phyloP scores from a whole-genome alignment of 352 stramenopile genomes.

The Globisporangium cederbergense region DNA sequence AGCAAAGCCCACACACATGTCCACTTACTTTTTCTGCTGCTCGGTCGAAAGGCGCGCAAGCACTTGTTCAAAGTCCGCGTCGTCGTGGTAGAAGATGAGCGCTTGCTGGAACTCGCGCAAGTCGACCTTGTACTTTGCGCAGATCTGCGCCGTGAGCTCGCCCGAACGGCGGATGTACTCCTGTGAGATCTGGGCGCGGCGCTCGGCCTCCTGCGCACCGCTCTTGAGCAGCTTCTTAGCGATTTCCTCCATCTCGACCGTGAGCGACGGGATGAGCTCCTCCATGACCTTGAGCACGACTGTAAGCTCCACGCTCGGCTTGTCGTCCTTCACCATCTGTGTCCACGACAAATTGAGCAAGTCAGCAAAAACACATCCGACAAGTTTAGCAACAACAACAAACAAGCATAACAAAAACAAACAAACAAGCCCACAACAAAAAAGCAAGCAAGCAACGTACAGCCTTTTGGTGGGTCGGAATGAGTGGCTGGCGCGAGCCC shows the following conservation, averaged over 20 bases:
- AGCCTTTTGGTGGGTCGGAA: constrained; percentile 43
- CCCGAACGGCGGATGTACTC: constrained; percentile 68
- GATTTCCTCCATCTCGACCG: constrained; percentile 71
- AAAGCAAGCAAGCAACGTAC: constrained; percentile 13
- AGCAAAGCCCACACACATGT: neutral
- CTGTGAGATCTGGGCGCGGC: constrained; percentile 52
- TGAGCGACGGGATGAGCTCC: constrained; percentile 66
- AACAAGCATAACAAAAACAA: neutral
- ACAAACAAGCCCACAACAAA: neutral
- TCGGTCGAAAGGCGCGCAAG: constrained; percentile 57
- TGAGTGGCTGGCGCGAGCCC: constrained; percentile 68
- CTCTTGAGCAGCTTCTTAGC: constrained; percentile 13
- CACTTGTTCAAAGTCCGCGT: constrained; percentile 55
- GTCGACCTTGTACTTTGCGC: constrained; percentile 44
- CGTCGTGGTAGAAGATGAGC: constrained; percentile 79
- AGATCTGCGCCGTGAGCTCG: constrained; percentile 54
- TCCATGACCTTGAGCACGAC: constrained; percentile 67
- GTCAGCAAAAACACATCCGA: neutral
- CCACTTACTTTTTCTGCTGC: constrained; percentile 63
- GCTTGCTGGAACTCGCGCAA: constrained; percentile 68
- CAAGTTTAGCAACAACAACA: constrained; percentile 1
- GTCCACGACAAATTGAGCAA: neutral
- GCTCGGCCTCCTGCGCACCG: constrained; percentile 28
- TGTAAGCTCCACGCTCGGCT: constrained; percentile 54
- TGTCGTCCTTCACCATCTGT: constrained; percentile 52